phyloP scores from a whole-genome alignment of 1,139 yeast species.

The Debaryomyces singareniensis region DNA sequence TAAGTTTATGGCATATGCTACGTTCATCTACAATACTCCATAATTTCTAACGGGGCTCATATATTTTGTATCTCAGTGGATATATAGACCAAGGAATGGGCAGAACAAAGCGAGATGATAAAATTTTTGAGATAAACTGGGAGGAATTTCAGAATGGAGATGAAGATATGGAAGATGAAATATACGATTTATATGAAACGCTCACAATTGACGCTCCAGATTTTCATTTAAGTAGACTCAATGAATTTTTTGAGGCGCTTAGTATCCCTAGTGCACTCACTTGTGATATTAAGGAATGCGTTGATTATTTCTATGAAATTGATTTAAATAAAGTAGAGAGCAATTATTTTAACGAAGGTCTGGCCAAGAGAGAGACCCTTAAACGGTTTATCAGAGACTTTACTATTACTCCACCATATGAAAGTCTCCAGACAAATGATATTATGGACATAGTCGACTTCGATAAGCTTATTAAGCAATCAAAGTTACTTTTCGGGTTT shows the following conservation, averaged over 20 bases:
- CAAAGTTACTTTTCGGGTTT: conserved; percentile 25
- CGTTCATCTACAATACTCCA: too few species aligned
- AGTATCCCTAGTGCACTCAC: conserved; percentile 28
- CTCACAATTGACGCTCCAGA: conserved; percentile 23
- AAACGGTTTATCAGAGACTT: conserved; percentile 22
- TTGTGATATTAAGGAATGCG: conserved; percentile 24
- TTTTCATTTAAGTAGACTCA: conserved; percentile 22
- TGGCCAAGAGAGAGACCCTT: conserved; percentile 15
- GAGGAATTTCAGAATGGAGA: conserved; percentile 7
- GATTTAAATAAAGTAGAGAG: background rate
- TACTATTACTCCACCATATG: conserved; percentile 20
- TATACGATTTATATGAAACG: conserved; percentile 22
- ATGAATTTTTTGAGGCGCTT: conserved; percentile 17
- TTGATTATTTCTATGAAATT: conserved; percentile 29
- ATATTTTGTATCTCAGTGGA: too few species aligned
- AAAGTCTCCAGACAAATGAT: conserved; percentile 9
- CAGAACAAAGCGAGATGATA: too few species aligned
- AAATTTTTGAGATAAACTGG: too few species aligned
- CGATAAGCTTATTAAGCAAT: conserved; percentile 29
- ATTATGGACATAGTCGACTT: conserved; percentile 36
- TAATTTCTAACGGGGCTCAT: too few species aligned
- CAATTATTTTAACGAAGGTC: background rate
- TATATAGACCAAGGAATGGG: too few species aligned
- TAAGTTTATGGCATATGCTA: too few species aligned
- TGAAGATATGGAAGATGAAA: conserved; percentile 25